Evolutionary conservation across 805 yeast species (phyloP), one percentile per base, ranked within the genome.

Genomic region (Starmerella asiatica): DNA sequence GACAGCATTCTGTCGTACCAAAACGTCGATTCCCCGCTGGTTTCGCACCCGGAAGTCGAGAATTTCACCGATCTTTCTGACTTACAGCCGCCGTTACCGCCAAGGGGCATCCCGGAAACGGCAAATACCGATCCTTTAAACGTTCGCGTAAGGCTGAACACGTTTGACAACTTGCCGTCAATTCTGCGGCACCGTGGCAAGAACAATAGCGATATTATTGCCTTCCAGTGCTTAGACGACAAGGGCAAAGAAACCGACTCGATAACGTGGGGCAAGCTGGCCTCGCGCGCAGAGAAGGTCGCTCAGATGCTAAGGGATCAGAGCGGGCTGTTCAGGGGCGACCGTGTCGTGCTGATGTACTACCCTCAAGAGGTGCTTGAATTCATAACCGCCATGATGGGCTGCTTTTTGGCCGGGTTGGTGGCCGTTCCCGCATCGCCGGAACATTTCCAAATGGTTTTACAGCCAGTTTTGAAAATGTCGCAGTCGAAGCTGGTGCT

Each of bases 341-440:
- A 84, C 55, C 69, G 93, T 27, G 93, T 88, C 0, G 73, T 83
- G 24, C 63, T 91, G 32, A 70, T 93, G 49, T 91, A 85, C 56
- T 84, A 81, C 51, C 84, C 79, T 42, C 69, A 70, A 23, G 97
- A 91, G 57, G 75, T 82, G 2, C 69, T 81, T 11, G 97, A 91
- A 47, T 88, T 86, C 56, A 71, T 82, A 0, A 73, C 81, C 1
- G 93, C 97, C 0, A 58, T 91, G 17, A 71, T 84, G 56, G 98
- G 95, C 5, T 86, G 96, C 55, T 82, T 88, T 49, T 64, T 88
- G 41, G 93, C 96, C 1, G 94, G 94, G 2, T 79, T 84, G 34
- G 86, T 91, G 2, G 97, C 97, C 0, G 88, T 91, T 4, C 98
- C 98, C 0, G 75, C 91, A 31, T 81, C 81, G 39, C 76, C 84